Evolutionary conservation across 495 filamentous ascomycete genomes (phyloP).

Genomic region (Astrocystis sublimbata): DNA sequence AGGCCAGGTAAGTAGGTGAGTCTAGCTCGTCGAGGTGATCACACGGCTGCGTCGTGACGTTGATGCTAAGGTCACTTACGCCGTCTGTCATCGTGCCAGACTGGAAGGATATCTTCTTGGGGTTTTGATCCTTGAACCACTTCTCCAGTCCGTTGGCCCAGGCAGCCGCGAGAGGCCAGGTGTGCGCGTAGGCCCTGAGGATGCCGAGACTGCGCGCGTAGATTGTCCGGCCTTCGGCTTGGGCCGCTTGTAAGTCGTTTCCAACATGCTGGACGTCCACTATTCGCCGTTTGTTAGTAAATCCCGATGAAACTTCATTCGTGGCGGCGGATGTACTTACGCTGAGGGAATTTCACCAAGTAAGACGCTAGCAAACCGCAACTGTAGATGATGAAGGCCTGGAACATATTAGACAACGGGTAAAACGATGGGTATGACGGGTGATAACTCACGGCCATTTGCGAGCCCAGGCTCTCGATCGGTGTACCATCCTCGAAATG

Average conservation of each 20-base stretch:
- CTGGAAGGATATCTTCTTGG: slow-evolving; percentile 33
- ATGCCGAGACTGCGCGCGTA: slow-evolving; percentile 42
- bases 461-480: slow-evolving; percentile 49
- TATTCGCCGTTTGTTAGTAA: not conserved
- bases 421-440: too few relatives aligned
- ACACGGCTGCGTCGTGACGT: not conserved
- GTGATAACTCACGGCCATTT: slow-evolving; percentile 46
- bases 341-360: slow-evolving; percentile 44
- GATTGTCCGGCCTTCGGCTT: slow-evolving; percentile 39
- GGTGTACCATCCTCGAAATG: slow-evolving; percentile 43
- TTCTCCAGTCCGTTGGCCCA: slow-evolving; percentile 48
- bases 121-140: slow-evolving; percentile 41
- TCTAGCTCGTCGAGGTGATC: not conserved
- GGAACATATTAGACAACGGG: not conserved
- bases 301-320: not conserved
- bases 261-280: slow-evolving; percentile 40
- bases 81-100: slow-evolving; percentile 50
- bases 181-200: slow-evolving; percentile 41
- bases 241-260: slow-evolving; percentile 30
- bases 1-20: not conserved
- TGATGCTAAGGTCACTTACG: slow-evolving; percentile 27
- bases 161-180: slow-evolving; percentile 48
- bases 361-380: slow-evolving; percentile 53
- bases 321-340: slow-evolving; percentile 28
- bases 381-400: slow-evolving; percentile 52